Evolutionary conservation across 192 early-diverging fungal species (phyloP).

Genomic region (Kappamyces sp.): DNA sequence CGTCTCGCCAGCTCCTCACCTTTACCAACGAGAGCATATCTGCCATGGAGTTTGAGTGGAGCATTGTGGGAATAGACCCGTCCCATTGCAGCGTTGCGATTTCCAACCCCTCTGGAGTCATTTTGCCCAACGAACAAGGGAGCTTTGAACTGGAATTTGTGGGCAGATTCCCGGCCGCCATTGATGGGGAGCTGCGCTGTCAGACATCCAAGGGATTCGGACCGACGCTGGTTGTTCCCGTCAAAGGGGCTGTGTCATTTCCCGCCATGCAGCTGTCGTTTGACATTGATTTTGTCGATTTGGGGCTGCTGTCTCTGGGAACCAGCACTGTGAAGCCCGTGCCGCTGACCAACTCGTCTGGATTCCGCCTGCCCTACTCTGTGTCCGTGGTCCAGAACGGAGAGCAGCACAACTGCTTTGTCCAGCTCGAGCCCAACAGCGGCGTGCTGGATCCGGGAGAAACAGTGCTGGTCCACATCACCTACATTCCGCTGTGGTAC

Average conservation of each 20-base stretch:
- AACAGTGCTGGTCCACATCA: constrained; percentile 17
- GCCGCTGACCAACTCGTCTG: constrained; percentile 32
- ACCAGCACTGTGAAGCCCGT: constrained; percentile 16
- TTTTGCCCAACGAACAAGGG: neutral
- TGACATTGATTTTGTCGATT: constrained; percentile 30
- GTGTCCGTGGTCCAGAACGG: neutral
- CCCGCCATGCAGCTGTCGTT: constrained; percentile 25
- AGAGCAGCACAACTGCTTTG: constrained; percentile 22
- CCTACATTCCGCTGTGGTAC: constrained; percentile 35
- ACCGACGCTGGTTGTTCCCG: constrained; percentile 25
- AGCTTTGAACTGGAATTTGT: constrained; percentile 9
- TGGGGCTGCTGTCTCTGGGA: constrained; percentile 43
- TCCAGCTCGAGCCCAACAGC: constrained; percentile 19
- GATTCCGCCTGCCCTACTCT: neutral
- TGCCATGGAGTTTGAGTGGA: constrained; percentile 26
- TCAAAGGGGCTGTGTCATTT: constrained; percentile 23
- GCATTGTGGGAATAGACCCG: constrained; percentile 23
- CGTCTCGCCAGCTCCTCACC: constrained; percentile 13
- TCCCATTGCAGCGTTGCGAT: constrained; percentile 13
- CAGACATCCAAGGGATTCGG: constrained; percentile 25
- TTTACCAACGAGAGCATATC: constrained; percentile 39
- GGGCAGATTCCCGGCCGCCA: constrained; percentile 18
- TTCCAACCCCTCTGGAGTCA: neutral
- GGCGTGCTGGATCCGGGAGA: constrained; percentile 27
- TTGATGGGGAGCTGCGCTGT: constrained; percentile 32